Base-by-base conservation (phyloP, 1,139 yeast species). In the Blastobotrys capitulatus region DNA sequence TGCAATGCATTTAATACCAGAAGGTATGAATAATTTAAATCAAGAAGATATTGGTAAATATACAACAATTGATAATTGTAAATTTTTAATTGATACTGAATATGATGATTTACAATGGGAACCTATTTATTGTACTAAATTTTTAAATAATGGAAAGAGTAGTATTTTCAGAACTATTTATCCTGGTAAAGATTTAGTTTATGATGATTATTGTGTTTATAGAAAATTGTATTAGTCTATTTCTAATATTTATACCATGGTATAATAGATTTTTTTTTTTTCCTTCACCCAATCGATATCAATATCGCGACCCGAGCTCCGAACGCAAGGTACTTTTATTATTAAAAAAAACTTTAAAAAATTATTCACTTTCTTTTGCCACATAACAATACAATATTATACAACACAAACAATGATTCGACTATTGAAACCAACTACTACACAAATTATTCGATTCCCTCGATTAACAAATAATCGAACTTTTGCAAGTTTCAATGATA, bases 1-100 rank as follows among this genome's bases (percentile, higher is more conserved):
- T 54, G 46, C 34, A 10, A 43, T 38, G n/a, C 34, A 34, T 22
- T 6, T 43, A n/a, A 26, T 64, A 16, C 92, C 95, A 1, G 46
- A 57, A 0, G 79, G 82, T 13, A 86, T 86, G 89, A 89, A 89
- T 63, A 83, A 86, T 57, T 71, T 73, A 55, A 88, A 89, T 60
- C 52, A 67, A 42, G 86, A 58, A 38, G 70, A 66, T 45, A 50
- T 53, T 2, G 52, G 57, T 35, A 63, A 63, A 47, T 55, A 62
- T 35, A 58, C 58, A 12, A 47, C 52, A 9, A 41, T 64, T 2
- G 56, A 54, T 6, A 45, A 57, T 19, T 70, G 74, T 52, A 65
- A 66, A 52, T 70, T 57, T 50, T 48, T 69, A n/a, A 61, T 70
- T 9, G 74, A 70, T 49, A 56, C 64, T 5, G 62, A 59, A 4